phyloP scores from a whole-genome alignment of 495 filamentous ascomycete genomes.

The Melanomma pulvis-pyrius region DNA sequence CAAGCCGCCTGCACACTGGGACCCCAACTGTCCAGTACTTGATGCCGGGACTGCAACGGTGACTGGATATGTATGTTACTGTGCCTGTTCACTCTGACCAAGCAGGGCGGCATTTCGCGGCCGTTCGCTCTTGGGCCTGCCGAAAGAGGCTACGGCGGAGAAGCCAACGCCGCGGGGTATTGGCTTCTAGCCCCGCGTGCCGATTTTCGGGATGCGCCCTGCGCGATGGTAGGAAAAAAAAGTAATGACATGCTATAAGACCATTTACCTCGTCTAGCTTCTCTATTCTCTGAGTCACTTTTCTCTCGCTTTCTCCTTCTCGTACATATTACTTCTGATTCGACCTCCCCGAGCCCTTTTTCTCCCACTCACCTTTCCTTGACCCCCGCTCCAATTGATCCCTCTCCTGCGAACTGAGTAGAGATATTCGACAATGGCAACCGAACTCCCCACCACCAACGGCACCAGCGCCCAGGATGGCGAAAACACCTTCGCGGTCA shows the following conservation, averaged over 20 bases:
- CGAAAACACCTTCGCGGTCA: constrained; percentile 59
- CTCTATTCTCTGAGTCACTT: not conserved
- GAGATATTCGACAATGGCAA: constrained; percentile 37
- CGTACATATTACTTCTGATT: not conserved
- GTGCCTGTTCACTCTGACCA: not conserved
- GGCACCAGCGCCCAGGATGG: constrained; percentile 44
- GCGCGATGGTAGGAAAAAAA: not conserved
- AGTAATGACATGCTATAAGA: not conserved
- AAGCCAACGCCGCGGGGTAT: not conserved
- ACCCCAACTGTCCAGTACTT: no score
- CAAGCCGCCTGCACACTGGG: no score
- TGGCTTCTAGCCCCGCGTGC: constrained; percentile 14
- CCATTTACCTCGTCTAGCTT: not conserved
- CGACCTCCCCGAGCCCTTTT: not conserved
- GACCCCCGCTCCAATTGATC: not conserved
- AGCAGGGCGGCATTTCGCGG: not conserved
- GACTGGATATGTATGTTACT: not conserved
- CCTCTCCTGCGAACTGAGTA: not conserved
- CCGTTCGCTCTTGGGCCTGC: not conserved
- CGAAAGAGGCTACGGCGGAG: not conserved
- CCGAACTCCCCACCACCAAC: constrained; percentile 45
- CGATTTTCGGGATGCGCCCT: not conserved
- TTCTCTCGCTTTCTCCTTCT: not conserved
- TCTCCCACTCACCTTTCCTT: not conserved
- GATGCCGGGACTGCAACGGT: not conserved